Base-by-base conservation (phyloP, 2,329 filamentous ascomycete genomes). In the Chalaropsis ovoidea region DNA sequence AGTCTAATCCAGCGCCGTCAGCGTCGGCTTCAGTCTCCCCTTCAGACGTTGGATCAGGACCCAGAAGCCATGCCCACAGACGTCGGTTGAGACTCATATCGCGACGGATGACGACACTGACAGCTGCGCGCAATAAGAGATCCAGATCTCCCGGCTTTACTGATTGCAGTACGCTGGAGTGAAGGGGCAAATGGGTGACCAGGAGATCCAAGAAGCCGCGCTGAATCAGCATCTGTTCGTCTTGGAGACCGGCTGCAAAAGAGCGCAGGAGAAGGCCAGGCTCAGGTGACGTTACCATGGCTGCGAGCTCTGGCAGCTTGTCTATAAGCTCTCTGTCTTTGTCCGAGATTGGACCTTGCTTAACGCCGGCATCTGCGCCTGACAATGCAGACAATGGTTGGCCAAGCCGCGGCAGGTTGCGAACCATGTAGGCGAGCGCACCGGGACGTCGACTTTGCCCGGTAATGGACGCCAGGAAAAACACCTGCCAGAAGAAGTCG, bases 401-500 rank as follows among this genome's bases (percentile, higher is more conserved):
- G 6, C 82, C 84, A 65, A 95, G 78, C 70, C 82, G 65, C 15
- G 95, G 94, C 39, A 99, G 78, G 71, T 85, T 85, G 67, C 91
- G 86, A 61, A 84, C 80, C 49, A 99, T 79, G 74, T 95, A 99
- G 41, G 92, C 91, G 67, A 99, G 79, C 47, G 91, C 91, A 31
- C 94, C 94, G 69, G 89, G 86, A 65, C 94, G 85, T 68, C 93
- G 83, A 68, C 86, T 91, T 52, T 90, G 83, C 71, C 92, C 93
- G 0, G 94, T 96, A 68, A 99, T 94, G 19, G 90, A 88, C 10
- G 93, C 90, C 19, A 99, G 78, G 72, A 99, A 97, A 72, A 99
- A 88, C 74, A 91, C 96, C 76, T 99, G 94, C 94, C 94, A 99
- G 74, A 97, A 99, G 74, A 94, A 96, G 69, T 89, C 89, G 69